A percentile compares a stretch with the other conserved stretches of the same genome.
phyloP scores from a whole-genome alignment of 108 stramenopile genomes.

The Cylindrotheca closterium region DNA sequence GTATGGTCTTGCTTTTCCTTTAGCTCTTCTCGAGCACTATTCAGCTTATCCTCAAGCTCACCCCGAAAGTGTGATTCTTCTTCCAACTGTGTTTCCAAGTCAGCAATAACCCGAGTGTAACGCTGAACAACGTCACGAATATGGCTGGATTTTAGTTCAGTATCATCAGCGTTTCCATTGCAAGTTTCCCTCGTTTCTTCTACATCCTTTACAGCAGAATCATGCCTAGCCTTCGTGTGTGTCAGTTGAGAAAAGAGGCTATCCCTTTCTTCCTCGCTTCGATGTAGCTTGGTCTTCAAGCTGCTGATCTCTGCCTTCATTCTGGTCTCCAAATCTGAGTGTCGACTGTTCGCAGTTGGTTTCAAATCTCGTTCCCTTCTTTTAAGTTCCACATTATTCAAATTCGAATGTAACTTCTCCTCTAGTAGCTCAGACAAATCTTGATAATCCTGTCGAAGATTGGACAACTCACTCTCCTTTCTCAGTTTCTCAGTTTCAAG shows the following conservation, averaged over 20 bases:
- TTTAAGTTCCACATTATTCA: constrained; percentile 9
- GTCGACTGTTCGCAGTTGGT: constrained; percentile 15
- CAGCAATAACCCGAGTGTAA: constrained; percentile 30
- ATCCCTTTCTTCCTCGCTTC: constrained; percentile 31
- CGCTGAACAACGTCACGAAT: constrained; percentile 30
- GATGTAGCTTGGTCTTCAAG: constrained; percentile 18
- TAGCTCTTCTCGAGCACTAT: constrained; percentile 29
- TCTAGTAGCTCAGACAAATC: constrained; percentile 25
- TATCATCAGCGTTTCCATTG: constrained; percentile 23
- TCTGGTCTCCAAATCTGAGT: constrained; percentile 15
- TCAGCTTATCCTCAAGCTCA: constrained; percentile 33
- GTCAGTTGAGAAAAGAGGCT: constrained; percentile 16
- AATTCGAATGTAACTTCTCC: constrained; percentile 28
- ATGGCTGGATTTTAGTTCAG: constrained; percentile 27
- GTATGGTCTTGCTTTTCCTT: constrained; percentile 39
- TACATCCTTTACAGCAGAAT: constrained; percentile 8
- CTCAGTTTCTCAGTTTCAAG: constrained; percentile 17
- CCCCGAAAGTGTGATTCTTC: constrained; percentile 31
- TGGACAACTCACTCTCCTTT: constrained; percentile 27
- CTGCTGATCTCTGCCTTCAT: constrained; percentile 17
- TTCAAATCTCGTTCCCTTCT: constrained; percentile 17
- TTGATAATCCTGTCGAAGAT: constrained; percentile 28
- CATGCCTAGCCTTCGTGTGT: constrained; percentile 18
- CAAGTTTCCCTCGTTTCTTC: constrained; percentile 2
- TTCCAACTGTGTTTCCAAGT: constrained; percentile 42